phyloP scores from a whole-genome alignment of 306 rosid species.

The Aeschynomene evenia region DNA sequence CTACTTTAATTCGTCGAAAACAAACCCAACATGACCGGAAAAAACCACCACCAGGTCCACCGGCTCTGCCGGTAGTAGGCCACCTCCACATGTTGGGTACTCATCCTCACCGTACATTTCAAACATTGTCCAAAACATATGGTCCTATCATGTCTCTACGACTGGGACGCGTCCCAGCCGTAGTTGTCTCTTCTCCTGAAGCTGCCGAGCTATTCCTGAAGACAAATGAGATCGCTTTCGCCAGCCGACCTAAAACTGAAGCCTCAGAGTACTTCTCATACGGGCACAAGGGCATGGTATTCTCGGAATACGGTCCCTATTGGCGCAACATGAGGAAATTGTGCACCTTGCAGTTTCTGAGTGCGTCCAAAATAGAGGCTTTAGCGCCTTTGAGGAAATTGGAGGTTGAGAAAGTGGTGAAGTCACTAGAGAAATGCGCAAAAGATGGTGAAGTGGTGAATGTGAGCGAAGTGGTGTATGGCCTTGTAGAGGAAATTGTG shows the following conservation, averaged over 20 bases:
- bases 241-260: neutral
- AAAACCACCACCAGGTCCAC: neutral
- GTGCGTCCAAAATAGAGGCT: neutral
- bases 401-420: neutral
- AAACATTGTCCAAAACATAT: neutral
- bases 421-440: neutral
- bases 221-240: neutral
- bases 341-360: neutral
- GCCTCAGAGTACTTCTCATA: neutral
- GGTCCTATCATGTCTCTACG: neutral
- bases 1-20: neutral
- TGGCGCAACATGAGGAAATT: slow-evolving; percentile 6
- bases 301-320: neutral
- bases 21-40: neutral
- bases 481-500: neutral
- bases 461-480: neutral
- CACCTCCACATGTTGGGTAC: neutral
- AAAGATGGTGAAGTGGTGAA: neutral
- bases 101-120: neutral
- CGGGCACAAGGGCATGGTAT: neutral
- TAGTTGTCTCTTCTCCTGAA: neutral
- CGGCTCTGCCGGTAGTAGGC: neutral
- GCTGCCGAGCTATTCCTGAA: neutral
- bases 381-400: neutral
- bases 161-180: neutral